Evolutionary conservation across 352 stramenopile genomes (phyloP).

Genomic region (Globisporangium uncinulatum): DNA sequence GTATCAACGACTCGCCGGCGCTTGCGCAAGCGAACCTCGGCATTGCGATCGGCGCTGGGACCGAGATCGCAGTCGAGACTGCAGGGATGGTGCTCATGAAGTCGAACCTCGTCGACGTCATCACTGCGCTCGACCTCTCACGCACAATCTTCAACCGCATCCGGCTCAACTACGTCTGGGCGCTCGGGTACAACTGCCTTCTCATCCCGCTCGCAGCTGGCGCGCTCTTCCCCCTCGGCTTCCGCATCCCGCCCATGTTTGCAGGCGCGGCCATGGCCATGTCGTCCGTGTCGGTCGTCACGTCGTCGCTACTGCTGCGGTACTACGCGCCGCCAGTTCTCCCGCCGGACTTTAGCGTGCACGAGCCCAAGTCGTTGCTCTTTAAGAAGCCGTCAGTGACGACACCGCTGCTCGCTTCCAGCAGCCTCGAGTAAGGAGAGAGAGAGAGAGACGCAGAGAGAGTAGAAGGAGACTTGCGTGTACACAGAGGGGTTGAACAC

Average conservation of each 20-base stretch:
- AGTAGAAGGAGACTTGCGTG: too few species aligned
- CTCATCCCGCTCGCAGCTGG: slow-evolving; percentile 96
- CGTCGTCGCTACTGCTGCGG: slow-evolving; percentile 91
- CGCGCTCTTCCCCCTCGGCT: slow-evolving; percentile 93
- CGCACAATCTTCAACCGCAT: slow-evolving; percentile 96
- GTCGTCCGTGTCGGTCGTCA: slow-evolving; percentile 95
- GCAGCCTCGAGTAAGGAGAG: slow-evolving; percentile 36
- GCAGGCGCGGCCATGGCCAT: slow-evolving; percentile 96
- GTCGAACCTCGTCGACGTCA: slow-evolving; percentile 90
- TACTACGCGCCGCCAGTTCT: slow-evolving; percentile 85
- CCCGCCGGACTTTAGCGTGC: slow-evolving; percentile 44
- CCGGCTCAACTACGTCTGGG: slow-evolving; percentile 97
- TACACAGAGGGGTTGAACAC: too few species aligned
- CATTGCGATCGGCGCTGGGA: slow-evolving; percentile 94
- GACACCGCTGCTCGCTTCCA: slow-evolving; percentile 68
- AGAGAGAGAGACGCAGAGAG: not conserved
- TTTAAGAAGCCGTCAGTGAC: slow-evolving; percentile 79
- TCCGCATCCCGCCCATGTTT: slow-evolving; percentile 94
- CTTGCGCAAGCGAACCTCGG: slow-evolving; percentile 96
- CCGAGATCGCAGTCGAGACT: slow-evolving; percentile 97
- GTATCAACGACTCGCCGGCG: slow-evolving; percentile 98
- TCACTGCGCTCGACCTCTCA: slow-evolving; percentile 95
- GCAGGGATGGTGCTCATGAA: slow-evolving; percentile 93
- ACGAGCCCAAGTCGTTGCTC: slow-evolving; percentile 71
- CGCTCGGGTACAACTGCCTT: slow-evolving; percentile 97